Evolutionary conservation across 108 stramenopile species (phyloP), one percentile per base, ranked within the genome.

Genomic region (Chaetoceros muelleri): DNA sequence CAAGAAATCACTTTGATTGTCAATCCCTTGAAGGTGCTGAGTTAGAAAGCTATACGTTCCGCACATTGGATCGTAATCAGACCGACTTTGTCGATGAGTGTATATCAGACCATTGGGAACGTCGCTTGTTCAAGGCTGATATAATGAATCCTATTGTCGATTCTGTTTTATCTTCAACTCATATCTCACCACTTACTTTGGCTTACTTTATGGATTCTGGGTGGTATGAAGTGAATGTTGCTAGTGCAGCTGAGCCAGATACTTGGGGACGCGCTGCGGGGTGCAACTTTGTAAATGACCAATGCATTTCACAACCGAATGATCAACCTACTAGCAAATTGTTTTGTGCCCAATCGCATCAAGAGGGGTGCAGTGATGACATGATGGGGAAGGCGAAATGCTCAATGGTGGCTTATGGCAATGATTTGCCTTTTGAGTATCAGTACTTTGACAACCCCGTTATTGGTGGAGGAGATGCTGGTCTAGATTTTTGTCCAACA

Each of bases 151-250:
- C 89, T 2, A 61, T 87, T 8, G 66, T 91, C 0, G 84, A 85
- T 23, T 81, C 84, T 8, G 64, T 78, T 1, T 56, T 73, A 8
- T 75, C 57, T 57, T 71, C 78, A 1, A 62, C 80, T 26, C 61
- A 65, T 44, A 71, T 91, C 52, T 91, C 89, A 2, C 65, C 81
- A 13, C 40, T 87, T 45, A 91, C 89, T 5, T 55, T 91, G 52
- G 85, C 89, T 0, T 83, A 81, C 56, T 85, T 91, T 59, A 77
- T 75, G 17, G 89, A 91, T 64, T 80, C 83, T 31, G 89, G 89
- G 17, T 91, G 89, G 89, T 91, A 91, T 60, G 77, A 79, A 55
- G 77, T 91, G 0, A 73, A 91, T 50, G 48, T 80, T 22, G 68
- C 78, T 31, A 60, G 77, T 18, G 70, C 84, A 21, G 69, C 73